Percentiles rank a stretch among this genome's conserved stretches.
Conservation (phyloP, 2,329 filamentous ascomycete species). For the Blumeriella jaapii region DNA sequence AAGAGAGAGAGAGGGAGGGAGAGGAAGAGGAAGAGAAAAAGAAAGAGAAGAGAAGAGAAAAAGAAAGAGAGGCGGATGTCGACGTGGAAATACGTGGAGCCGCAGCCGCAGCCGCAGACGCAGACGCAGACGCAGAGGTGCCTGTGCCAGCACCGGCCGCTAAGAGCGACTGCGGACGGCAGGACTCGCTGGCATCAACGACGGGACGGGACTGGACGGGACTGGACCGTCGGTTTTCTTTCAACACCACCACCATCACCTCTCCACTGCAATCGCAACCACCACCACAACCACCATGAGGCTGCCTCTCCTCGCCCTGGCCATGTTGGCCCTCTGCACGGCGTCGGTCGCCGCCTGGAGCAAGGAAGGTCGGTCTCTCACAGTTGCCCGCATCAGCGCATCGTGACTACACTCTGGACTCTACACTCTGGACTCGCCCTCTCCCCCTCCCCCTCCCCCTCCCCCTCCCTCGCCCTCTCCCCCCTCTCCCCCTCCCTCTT, state of each 20-base stretch:
- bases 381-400: too few species aligned
- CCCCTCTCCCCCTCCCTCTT: neutral
- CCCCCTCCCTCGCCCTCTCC: neutral
- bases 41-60: neutral
- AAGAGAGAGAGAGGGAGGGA: neutral
- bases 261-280: too few species aligned
- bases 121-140: too few species aligned
- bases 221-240: slow-evolving; percentile 12
- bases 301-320: slow-evolving; percentile 22
- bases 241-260: slow-evolving; percentile 4
- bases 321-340: slow-evolving; percentile 22
- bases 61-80: neutral
- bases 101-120: too few species aligned
- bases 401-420: too few species aligned
- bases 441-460: too few species aligned
- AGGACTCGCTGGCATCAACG: slow-evolving; percentile 14
- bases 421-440: too few species aligned
- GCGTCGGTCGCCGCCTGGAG: slow-evolving; percentile 27
- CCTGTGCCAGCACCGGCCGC: too few species aligned
- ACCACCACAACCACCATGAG: slow-evolving; percentile 26
- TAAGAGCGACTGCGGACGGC: too few species aligned
- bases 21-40: neutral
- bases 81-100: slow-evolving; percentile 1
- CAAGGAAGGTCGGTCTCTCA: slow-evolving; percentile 27
- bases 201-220: too few species aligned